Percentiles rank a stretch among this genome's conserved stretches.
These are phyloP conservation scores for Ilyonectria robusta DNA, from an alignment of 2,329 filamentous ascomycete genomes.

Conservation along the genomic window DNA sequence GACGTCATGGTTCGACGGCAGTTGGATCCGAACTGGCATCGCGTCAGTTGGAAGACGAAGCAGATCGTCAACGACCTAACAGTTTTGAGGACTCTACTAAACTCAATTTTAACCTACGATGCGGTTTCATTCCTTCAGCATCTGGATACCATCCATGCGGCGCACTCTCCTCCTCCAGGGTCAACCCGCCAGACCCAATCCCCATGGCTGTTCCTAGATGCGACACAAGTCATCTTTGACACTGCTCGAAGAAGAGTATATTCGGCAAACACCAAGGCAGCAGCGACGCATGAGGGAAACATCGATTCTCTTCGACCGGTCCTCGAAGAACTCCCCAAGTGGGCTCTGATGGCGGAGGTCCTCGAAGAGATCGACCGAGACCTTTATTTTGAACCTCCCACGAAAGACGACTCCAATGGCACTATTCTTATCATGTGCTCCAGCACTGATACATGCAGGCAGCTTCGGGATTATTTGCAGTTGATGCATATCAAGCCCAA, in stretches of 20 bases:
- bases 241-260: conserved; percentile 92
- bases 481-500: conserved; percentile 84
- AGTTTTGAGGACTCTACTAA: conserved; percentile 85
- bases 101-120: conserved; percentile 87
- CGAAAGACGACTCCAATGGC: conserved; percentile 89
- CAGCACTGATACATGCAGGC: conserved; percentile 86
- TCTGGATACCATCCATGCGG: conserved; percentile 92
- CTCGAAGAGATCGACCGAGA: conserved; percentile 94
- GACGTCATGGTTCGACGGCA: conserved; percentile 90
- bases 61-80: conserved; percentile 94
- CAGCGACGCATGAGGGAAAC: conserved; percentile 58
- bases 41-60: conserved; percentile 93
- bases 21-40: conserved; percentile 96
- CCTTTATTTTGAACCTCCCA: conserved; percentile 83
- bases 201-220: conserved; percentile 96
- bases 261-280: conserved; percentile 73
- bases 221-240: conserved; percentile 93
- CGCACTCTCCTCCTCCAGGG: conserved; percentile 88
- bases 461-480: conserved; percentile 91
- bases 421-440: conserved; percentile 96
- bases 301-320: conserved; percentile 80
- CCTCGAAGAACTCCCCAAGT: conserved; percentile 95
- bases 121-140: conserved; percentile 93
- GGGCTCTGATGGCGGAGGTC: conserved; percentile 89
- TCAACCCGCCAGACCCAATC: conserved; percentile 91